These are phyloP conservation scores for Colletotrichum sp. DNA, from an alignment of 2,329 filamentous ascomycete species.

Conservation along the genomic window DNA sequence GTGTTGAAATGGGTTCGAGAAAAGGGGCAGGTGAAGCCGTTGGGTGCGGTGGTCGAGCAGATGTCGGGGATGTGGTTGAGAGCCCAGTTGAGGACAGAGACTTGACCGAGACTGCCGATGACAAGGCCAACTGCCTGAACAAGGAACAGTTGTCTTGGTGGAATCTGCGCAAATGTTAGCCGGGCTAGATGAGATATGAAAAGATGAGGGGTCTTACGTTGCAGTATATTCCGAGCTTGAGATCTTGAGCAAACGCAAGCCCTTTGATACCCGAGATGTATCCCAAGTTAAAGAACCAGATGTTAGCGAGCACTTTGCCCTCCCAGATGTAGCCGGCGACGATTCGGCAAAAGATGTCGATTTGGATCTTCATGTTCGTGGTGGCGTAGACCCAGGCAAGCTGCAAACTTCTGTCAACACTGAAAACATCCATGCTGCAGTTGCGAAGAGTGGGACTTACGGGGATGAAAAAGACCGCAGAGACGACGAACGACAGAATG, in stretches of 20 bases:
- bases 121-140: constrained; percentile 48
- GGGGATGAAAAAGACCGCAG: constrained; percentile 32
- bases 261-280: constrained; percentile 48
- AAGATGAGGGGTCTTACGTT: constrained; percentile 23
- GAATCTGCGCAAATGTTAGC: constrained; percentile 30
- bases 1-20: constrained; percentile 52
- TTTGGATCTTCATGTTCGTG: constrained; percentile 47
- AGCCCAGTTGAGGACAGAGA: constrained; percentile 40
- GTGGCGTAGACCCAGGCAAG: constrained; percentile 40
- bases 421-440: not conserved
- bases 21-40: constrained; percentile 49
- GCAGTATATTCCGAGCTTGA: constrained; percentile 50
- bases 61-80: constrained; percentile 53
- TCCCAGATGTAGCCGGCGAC: constrained; percentile 49
- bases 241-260: constrained; percentile 45
- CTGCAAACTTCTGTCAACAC: constrained; percentile 6
- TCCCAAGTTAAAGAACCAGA: constrained; percentile 41
- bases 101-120: constrained; percentile 48
- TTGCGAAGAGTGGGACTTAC: constrained; percentile 12
- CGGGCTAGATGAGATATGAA: not conserved
- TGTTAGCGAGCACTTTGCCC: constrained; percentile 45
- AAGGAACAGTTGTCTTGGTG: constrained; percentile 47
- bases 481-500: constrained; percentile 29
- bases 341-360: constrained; percentile 49
- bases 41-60: constrained; percentile 47